These are phyloP conservation scores for Trametes hirsuta DNA, from an alignment of 1,284 basidiomycete species.

Conservation along the genomic window DNA sequence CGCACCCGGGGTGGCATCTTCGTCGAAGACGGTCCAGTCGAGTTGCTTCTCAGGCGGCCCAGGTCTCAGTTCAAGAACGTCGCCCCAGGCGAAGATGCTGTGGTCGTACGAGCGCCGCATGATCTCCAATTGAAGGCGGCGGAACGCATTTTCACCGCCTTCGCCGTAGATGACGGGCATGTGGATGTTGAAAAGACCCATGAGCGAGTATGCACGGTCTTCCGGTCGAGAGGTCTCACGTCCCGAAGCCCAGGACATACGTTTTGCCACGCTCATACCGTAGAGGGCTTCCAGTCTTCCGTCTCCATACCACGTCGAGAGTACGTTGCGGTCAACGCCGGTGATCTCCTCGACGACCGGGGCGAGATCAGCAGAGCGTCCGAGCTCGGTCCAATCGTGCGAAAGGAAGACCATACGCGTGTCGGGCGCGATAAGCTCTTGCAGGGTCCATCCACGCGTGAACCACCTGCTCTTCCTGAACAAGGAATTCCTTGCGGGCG, in stretches of 20 bases:
- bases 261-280: not conserved
- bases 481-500: no score
- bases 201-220: not conserved
- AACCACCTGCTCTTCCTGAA: no score
- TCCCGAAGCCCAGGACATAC: not conserved
- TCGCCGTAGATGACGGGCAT: not conserved
- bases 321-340: no score
- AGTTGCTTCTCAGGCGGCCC: not conserved
- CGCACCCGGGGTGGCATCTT: not conserved
- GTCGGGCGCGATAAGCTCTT: not conserved
- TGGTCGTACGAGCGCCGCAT: not conserved
- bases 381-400: no score
- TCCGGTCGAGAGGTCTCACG: not conserved
- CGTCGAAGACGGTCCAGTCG: not conserved
- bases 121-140: not conserved
- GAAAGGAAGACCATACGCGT: no score
- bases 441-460: no score
- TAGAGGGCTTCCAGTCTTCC: no score
- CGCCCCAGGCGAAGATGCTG: not conserved
- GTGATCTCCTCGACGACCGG: no score
- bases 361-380: no score
- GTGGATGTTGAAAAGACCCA: slow-evolving; percentile 1
- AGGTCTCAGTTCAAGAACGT: no score
- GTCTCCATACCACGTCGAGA: no score
- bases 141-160: not conserved